These are phyloP conservation scores for Hypericum perforatum DNA, from an alignment of 345 rosid species.

Conservation along the genomic window DNA sequence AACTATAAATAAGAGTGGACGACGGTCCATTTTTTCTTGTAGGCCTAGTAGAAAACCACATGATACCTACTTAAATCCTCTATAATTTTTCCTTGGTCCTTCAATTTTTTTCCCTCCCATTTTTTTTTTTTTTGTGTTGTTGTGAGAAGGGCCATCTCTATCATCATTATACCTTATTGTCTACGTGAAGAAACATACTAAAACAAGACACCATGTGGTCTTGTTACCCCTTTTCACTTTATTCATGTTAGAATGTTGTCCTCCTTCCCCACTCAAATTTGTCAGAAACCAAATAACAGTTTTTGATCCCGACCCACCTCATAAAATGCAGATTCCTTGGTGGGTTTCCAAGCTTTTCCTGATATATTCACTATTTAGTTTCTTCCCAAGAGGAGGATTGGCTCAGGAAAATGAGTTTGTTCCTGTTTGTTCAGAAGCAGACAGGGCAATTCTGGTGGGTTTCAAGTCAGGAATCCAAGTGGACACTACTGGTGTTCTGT, in stretches of 20 bases:
- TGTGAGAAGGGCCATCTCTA: conserved; percentile 9
- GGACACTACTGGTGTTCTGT: conserved; percentile 57
- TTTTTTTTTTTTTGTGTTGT: too few relatives aligned
- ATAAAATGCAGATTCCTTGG: conserved; percentile 53
- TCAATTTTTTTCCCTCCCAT: conserved; percentile 10
- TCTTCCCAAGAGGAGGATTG: conserved; percentile 17
- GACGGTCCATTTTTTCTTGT: too few relatives aligned
- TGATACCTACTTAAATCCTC: too few relatives aligned
- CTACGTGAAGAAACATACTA: conserved; percentile 41
- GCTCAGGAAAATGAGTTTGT: conserved; percentile 14
- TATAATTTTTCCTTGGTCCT: too few relatives aligned
- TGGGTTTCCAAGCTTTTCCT: conserved; percentile 49
- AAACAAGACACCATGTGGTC: conserved; percentile 16
- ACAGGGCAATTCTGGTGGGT: conserved; percentile 58
- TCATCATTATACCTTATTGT: conserved; percentile 68
- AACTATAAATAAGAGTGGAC: too few relatives aligned
- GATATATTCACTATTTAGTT: conserved; percentile 19
- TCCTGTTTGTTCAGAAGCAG: conserved; percentile 46
- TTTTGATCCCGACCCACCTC: conserved; percentile 38
- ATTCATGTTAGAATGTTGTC: conserved; percentile 12
- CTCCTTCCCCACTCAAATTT: conserved; percentile 20
- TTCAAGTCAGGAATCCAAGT: conserved; percentile 63
- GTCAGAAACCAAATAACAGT: conserved; percentile 33
- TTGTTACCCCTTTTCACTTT: conserved; percentile 21
- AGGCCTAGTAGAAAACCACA: background rate